Base-by-base conservation (phyloP, 768 basidiomycete genomes). In the Kwoniella mangroviensis region DNA sequence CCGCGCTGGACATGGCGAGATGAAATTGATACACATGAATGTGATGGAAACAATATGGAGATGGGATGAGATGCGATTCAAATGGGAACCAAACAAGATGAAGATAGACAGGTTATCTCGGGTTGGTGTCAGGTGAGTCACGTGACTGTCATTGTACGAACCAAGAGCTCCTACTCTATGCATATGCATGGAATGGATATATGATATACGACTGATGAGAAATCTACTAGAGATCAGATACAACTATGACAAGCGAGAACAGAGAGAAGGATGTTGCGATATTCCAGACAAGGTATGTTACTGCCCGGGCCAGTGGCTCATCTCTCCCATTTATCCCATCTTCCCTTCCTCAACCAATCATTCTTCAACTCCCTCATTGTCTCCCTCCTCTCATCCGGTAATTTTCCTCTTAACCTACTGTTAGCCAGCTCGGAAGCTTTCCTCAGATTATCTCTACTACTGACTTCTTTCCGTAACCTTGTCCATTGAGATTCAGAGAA, bases 321-420 rank as follows among this genome's bases (percentile, higher is more conserved):
- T 51, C 60, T 58, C 49, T 79, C 78, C 79, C 79, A 80, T 62
- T 69, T 69, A 59, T 80, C 76, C 73, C 73, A 78, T 34, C 57
- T 66, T 2, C 73, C 72, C 68, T 54, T 73, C 24, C 41, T 57
- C 13, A 80, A 64, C 74, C 74, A 80, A 9, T 70, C 79, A 26
- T 68, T 69, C 28, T 53, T 55, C 61, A 68, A 43, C 41, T 61
- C 63, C 19, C 56, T 55, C 11, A 41, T n/a, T 17, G 58, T 63
- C 24, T 73, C 65, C 24, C 28, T 65, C n/a, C 45, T 49, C 57
- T 67, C 62, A 49, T 56, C 59, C 15, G 17, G 26, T 41, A 52
- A 60, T 42, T 54, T 68, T 10, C 68, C 69, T 28, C 65, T 57
- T 26, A 65, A 28, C 61, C 72, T 69, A 28, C 59, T 56, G 21